These are phyloP conservation scores for Sugiyamaella sp. DNA, from an alignment of 1,139 yeast species.

Conservation along the genomic window DNA sequence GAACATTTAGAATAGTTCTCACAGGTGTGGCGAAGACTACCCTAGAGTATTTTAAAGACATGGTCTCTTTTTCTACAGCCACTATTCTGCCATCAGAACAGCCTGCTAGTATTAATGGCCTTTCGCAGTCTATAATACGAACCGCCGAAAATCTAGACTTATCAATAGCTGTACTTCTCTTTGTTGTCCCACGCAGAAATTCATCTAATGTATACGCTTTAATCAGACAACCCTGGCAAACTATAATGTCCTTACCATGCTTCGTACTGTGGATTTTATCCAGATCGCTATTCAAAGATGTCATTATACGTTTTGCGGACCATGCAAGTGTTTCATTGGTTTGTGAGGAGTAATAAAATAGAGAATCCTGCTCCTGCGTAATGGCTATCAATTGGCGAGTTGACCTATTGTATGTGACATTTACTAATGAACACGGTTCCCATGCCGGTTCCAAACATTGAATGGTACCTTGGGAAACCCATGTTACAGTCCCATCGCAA, in stretches of 20 bases:
- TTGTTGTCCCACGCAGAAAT: slow-evolving; percentile 23
- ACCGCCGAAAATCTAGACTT: neutral
- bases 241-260: slow-evolving; percentile 24
- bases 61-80: slow-evolving; percentile 21
- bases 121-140: neutral
- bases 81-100: slow-evolving; percentile 27
- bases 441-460: slow-evolving; percentile 32
- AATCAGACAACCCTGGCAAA: slow-evolving; percentile 24
- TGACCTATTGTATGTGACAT: slow-evolving; percentile 2
- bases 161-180: slow-evolving; percentile 7
- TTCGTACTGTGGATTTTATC: slow-evolving; percentile 11
- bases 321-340: slow-evolving; percentile 9
- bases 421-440: slow-evolving; percentile 19
- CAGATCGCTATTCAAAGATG: slow-evolving; percentile 2
- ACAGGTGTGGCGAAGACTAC: slow-evolving; percentile 31
- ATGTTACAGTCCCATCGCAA: slow-evolving; percentile 30
- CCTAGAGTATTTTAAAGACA: slow-evolving; percentile 19
- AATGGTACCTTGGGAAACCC: slow-evolving; percentile 32
- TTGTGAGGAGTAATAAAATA: slow-evolving; percentile 17
- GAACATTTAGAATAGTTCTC: slow-evolving; percentile 22
- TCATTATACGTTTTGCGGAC: slow-evolving; percentile 13
- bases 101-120: slow-evolving; percentile 24
- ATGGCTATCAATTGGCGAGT: slow-evolving; percentile 13
- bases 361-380: slow-evolving; percentile 15
- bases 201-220: slow-evolving; percentile 23